phyloP scores from a whole-genome alignment of 192 early-diverging fungal genomes.

The Chytriomyces sp. region DNA sequence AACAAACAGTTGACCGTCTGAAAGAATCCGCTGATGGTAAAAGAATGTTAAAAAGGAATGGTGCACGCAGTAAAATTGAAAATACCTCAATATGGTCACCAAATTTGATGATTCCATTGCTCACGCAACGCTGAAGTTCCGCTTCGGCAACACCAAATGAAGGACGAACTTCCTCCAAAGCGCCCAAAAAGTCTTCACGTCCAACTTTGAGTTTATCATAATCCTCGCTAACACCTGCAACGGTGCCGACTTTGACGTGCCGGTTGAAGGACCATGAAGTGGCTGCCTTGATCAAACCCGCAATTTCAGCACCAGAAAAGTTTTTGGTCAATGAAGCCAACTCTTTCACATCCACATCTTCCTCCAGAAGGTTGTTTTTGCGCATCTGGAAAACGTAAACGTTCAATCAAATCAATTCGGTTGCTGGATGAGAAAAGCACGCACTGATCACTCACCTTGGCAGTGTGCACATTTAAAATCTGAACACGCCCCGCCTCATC shows the following conservation, averaged over 20 bases:
- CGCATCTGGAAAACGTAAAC: slow-evolving; percentile 64
- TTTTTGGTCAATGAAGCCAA: slow-evolving; percentile 91
- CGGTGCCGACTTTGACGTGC: slow-evolving; percentile 90
- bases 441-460: slow-evolving; percentile 57
- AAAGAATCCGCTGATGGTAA: slow-evolving; percentile 53
- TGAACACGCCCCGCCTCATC: slow-evolving; percentile 91
- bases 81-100: slow-evolving; percentile 61
- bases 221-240: slow-evolving; percentile 82
- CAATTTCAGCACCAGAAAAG: slow-evolving; percentile 97
- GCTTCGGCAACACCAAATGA: slow-evolving; percentile 93
- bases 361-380: slow-evolving; percentile 75
- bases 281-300: slow-evolving; percentile 87
- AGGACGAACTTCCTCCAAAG: slow-evolving; percentile 90
- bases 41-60: slow-evolving; percentile 44
- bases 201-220: slow-evolving; percentile 87
- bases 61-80: slow-evolving; percentile 11
- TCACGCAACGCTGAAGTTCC: slow-evolving; percentile 83
- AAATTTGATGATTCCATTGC: slow-evolving; percentile 88
- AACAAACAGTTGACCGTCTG: slow-evolving; percentile 61
- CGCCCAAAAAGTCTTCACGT: slow-evolving; percentile 83
- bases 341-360: slow-evolving; percentile 83
- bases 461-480: slow-evolving; percentile 95
- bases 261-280: slow-evolving; percentile 95
- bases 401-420: slow-evolving; percentile 4
- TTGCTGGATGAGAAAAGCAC: neutral